These are phyloP conservation scores for Leccinum sublutescens DNA, from an alignment of 768 basidiomycete genomes.

Conservation along the genomic window DNA sequence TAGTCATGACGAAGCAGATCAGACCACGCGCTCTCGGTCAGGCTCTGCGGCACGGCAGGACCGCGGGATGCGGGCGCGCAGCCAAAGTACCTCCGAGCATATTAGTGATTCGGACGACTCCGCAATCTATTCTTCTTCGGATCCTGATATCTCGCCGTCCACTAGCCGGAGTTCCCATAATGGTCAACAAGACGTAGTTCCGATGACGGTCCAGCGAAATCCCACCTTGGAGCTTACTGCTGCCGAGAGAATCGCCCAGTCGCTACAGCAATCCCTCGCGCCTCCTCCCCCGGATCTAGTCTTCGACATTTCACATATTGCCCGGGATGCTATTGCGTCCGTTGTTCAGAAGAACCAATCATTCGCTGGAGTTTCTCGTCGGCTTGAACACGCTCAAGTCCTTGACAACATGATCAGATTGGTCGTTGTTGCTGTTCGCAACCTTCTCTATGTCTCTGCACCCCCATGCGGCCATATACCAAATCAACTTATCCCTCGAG, in stretches of 20 bases:
- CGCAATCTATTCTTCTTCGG: conserved; percentile 42
- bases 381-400: conserved; percentile 51
- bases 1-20: conserved; percentile 24
- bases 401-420: conserved; percentile 63
- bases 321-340: conserved; percentile 58
- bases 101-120: conserved; percentile 81
- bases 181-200: conserved; percentile 21
- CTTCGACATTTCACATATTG: conserved; percentile 58
- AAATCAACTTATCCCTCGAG: conserved; percentile 48
- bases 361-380: conserved; percentile 41
- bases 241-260: conserved; percentile 65
- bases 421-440: conserved; percentile 71
- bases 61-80: conserved; percentile 26
- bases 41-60: conserved; percentile 35
- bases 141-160: conserved; percentile 31
- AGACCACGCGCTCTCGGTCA: conserved; percentile 30
- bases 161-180: conserved; percentile 33
- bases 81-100: conserved; percentile 38
- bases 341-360: conserved; percentile 60
- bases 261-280: conserved; percentile 57
- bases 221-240: conserved; percentile 51
- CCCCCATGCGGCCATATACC: conserved; percentile 62
- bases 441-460: conserved; percentile 69
- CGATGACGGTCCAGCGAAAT: conserved; percentile 17
- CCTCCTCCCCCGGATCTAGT: conserved; percentile 58